Conservation (phyloP, 768 basidiomycete genomes). For the Calocybe cyanea region DNA sequence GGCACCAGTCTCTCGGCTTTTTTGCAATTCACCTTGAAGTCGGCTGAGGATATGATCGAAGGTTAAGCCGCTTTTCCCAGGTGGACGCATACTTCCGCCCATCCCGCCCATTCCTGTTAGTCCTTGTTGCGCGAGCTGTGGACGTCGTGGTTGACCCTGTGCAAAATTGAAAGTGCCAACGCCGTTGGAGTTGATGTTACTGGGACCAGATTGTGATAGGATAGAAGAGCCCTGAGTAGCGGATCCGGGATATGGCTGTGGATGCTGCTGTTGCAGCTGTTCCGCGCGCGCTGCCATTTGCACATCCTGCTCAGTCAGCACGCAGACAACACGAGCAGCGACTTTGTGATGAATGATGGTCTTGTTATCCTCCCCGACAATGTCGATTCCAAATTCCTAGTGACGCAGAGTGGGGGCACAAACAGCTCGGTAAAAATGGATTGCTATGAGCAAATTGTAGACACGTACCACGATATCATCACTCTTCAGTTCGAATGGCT, state of each 20-base stretch:
- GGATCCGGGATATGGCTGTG: slow-evolving; percentile 31
- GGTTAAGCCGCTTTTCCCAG: slow-evolving; percentile 81
- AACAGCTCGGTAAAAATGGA: too few species aligned
- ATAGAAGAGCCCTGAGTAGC: slow-evolving; percentile 13
- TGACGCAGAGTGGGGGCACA: too few species aligned
- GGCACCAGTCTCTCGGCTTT: slow-evolving; percentile 88
- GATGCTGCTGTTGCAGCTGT: slow-evolving; percentile 56
- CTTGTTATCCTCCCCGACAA: slow-evolving; percentile 97
- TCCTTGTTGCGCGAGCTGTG: slow-evolving; percentile 55
- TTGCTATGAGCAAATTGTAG: slow-evolving; percentile 4
- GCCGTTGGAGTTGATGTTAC: slow-evolving; percentile 13
- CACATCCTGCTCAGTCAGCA: slow-evolving; percentile 83
- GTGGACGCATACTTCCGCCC: slow-evolving; percentile 65
- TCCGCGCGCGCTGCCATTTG: slow-evolving; percentile 69
- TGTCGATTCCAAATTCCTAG: slow-evolving; percentile 99
- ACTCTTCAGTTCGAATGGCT: slow-evolving; percentile 89
- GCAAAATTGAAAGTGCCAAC: slow-evolving; percentile 22
- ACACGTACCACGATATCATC: slow-evolving; percentile 90
- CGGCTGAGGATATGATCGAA: slow-evolving; percentile 91
- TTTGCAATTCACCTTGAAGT: slow-evolving; percentile 91
- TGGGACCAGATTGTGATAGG: slow-evolving; percentile 14
- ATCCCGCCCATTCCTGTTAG: slow-evolving; percentile 73
- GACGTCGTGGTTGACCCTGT: slow-evolving; percentile 46
- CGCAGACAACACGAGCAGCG: slow-evolving; percentile 88
- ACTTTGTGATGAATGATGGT: slow-evolving; percentile 99